Conservation (phyloP, 2,329 filamentous ascomycete genomes). For the Anisogramma anomala region DNA sequence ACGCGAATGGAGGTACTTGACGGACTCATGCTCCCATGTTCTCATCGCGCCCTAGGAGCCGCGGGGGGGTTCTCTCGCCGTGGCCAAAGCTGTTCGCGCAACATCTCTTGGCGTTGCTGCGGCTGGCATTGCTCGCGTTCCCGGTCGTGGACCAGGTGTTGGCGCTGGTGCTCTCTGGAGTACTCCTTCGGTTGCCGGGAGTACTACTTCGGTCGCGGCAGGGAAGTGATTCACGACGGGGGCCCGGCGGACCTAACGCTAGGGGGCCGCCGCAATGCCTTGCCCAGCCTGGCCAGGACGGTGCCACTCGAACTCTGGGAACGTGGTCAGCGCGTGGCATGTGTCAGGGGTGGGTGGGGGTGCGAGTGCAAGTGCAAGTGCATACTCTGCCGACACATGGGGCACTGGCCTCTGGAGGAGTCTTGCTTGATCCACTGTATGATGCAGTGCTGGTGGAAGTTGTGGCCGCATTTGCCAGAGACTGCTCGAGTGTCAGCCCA, state of each 20-base stretch:
- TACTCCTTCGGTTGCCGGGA: no score
- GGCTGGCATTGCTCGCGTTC: no score
- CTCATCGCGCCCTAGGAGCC: no score
- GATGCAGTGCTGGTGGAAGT: slow-evolving; percentile 96
- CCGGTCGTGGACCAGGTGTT: no score
- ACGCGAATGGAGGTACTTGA: no score
- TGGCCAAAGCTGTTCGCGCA: no score
- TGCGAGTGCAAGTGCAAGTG: slow-evolving; percentile 1
- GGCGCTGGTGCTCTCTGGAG: no score
- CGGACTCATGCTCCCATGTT: no score
- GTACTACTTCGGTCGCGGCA: no score
- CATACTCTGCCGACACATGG: slow-evolving; percentile 92
- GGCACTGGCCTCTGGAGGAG: slow-evolving; percentile 82
- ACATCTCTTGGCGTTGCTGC: slow-evolving; percentile 13
- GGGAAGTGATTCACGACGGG: not conserved
- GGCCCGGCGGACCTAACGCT: slow-evolving; percentile 3
- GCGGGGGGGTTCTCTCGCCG: no score
- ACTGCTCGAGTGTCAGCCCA: slow-evolving; percentile 39
- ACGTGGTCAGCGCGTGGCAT: not conserved
- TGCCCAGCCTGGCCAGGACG: slow-evolving; percentile 17
- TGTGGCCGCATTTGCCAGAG: slow-evolving; percentile 92
- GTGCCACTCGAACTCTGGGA: slow-evolving; percentile 25
- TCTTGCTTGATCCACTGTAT: slow-evolving; percentile 94
- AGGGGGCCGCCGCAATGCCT: not conserved
- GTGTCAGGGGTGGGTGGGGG: not conserved